phyloP scores from a whole-genome alignment of 495 filamentous ascomycete genomes.

The Penicillium cinerascens region DNA sequence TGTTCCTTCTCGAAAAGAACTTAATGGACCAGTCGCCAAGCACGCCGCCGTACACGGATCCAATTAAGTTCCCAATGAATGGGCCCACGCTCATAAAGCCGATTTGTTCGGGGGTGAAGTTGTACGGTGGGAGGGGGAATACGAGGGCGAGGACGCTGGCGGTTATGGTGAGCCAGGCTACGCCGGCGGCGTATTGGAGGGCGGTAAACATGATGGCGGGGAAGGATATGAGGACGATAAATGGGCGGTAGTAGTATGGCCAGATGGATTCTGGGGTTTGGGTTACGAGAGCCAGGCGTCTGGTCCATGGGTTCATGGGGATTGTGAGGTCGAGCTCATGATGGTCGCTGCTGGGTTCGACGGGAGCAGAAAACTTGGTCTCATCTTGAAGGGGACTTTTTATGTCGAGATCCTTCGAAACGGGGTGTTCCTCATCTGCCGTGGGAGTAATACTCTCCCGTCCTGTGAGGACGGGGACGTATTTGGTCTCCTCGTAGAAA shows the following conservation, averaged over 20 bases:
- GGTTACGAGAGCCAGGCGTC: constrained; percentile 23
- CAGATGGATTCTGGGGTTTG: constrained; percentile 30
- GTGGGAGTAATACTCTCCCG: neutral
- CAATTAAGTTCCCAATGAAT: constrained; percentile 40
- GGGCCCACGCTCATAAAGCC: constrained; percentile 39
- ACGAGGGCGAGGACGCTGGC: constrained; percentile 28
- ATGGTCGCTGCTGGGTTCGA: constrained; percentile 9
- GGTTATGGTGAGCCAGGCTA: constrained; percentile 36
- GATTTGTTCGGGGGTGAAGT: constrained; percentile 37
- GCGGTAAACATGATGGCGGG: constrained; percentile 41
- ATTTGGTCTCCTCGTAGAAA: constrained; percentile 39
- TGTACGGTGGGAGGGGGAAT: constrained; percentile 40
- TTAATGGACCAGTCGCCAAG: constrained; percentile 41
- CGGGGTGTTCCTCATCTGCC: neutral
- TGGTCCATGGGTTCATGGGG: constrained; percentile 22
- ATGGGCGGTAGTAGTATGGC: constrained; percentile 35
- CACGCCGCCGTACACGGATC: constrained; percentile 33
- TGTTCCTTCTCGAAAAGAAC: constrained; percentile 34
- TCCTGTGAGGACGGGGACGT: constrained; percentile 20
- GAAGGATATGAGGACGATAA: constrained; percentile 27
- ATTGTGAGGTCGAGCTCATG: constrained; percentile 27
- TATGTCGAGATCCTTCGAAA: neutral
- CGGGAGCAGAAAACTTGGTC: constrained; percentile 1
- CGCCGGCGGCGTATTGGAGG: constrained; percentile 35
- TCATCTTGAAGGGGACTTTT: neutral